Conservation (phyloP, 768 basidiomycete species). For the Rhizopogon vinicolor region DNA sequence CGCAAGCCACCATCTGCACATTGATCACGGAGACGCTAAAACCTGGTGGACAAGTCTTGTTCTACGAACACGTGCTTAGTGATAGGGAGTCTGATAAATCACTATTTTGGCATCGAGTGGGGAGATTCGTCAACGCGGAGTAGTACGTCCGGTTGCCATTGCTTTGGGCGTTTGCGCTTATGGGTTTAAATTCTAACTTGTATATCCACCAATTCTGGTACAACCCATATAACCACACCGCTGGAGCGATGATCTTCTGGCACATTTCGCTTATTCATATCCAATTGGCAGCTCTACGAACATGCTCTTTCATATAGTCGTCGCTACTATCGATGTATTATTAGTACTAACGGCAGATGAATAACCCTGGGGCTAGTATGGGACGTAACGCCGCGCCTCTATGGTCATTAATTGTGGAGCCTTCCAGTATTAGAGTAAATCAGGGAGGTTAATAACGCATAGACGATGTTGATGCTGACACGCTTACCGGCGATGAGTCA, state of each 20-base stretch:
- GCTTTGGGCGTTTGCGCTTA: no score
- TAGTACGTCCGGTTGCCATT: no score
- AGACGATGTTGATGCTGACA: conserved; percentile 51
- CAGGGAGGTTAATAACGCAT: conserved; percentile 72
- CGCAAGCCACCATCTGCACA: conserved; percentile 39
- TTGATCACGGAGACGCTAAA: conserved; percentile 52
- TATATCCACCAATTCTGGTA: no score
- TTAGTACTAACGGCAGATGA: no score
- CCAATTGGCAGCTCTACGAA: conserved; percentile 71
- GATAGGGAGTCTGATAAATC: conserved; percentile 45
- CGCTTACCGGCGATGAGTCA: conserved; percentile 19
- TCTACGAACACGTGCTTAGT: conserved; percentile 68
- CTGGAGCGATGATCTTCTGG: no score
- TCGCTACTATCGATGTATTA: conserved; percentile 76
- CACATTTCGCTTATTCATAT: not conserved
- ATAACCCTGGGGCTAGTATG: conserved; percentile 11
- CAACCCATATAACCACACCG: no score
- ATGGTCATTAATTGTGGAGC: conserved; percentile 75
- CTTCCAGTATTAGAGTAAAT: conserved; percentile 81
- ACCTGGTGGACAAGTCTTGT: conserved; percentile 60
- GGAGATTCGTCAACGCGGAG: conserved; percentile 42
- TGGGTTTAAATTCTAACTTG: no score
- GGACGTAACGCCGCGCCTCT: conserved; percentile 61
- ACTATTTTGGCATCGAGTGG: conserved; percentile 58
- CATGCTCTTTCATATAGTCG: conserved; percentile 85